Base-by-base conservation (phyloP, 106 monocot species). In the Ottelia alismoides region DNA sequence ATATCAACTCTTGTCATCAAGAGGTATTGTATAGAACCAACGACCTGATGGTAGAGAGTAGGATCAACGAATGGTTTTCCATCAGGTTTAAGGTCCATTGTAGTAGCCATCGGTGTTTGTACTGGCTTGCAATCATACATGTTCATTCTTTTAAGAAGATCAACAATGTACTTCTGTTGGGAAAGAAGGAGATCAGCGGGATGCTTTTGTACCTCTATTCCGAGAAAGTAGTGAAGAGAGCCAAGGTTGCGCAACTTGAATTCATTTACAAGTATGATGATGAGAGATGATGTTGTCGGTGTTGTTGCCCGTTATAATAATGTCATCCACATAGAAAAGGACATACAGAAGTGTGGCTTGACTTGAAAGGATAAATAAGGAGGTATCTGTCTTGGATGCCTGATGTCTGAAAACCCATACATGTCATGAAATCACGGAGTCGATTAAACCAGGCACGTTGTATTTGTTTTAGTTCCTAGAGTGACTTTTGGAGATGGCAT, bases 321-420 rank as follows among this genome's bases (percentile, higher is more conserved):
- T 27, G 26, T 26, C 54, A 54, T 54, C 54, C 1, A 54, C 54
- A 27, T 54, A 54, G 14, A 54, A 2, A 11, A 54, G 28, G 6
- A 29, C 9, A 54, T 28, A 54, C 14, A 54, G 25, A 10, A 4
- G 5, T 28, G 3, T 9, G 2, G 26, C 30, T 12, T 11, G 18
- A 28, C 18, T 30, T n/a, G n/a, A n/a, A 32, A 1, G 20, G 3
- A 20, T 11, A 14, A 56, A 56, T 1, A 31, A 21, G 2, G 56
- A 56, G 1, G 30, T n/a, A 17, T 56, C 32, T 1, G 31, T 32
- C 14, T 32, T 56, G 2, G 56, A 56, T 0, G 2, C 19, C n/a
- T n/a, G n/a, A n/a, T n/a, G n/a, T n/a, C 2, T 1, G 1, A 22
- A 56, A 56, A 21, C 53, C 32, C 7, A 56, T 2, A 7, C 21